Percentiles rank a stretch among this genome's conserved stretches.
These are phyloP conservation scores for Trichoderma polysporum DNA, from an alignment of 2,329 filamentous ascomycete species.

Conservation along the genomic window DNA sequence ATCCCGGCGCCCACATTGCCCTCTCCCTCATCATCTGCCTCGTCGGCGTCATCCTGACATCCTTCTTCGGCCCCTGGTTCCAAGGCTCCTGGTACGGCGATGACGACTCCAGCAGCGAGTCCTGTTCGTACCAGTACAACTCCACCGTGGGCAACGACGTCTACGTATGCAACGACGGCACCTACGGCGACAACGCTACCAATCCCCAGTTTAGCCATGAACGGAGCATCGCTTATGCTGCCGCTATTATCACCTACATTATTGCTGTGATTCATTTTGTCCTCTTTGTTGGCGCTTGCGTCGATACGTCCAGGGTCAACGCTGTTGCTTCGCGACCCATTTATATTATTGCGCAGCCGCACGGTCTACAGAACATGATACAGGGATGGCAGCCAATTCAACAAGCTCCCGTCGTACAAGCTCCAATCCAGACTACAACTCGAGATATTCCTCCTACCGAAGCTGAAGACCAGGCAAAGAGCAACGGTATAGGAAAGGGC, in stretches of 20 bases:
- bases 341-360: conserved; percentile 30
- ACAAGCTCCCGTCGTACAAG: neutral
- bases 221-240: conserved; percentile 28
- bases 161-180: neutral
- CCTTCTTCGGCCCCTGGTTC: conserved; percentile 26
- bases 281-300: conserved; percentile 43
- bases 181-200: neutral
- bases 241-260: neutral
- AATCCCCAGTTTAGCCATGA: neutral
- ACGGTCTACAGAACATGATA: conserved; percentile 23
- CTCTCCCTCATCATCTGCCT: conserved; percentile 45
- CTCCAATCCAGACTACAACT: neutral
- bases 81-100: conserved; percentile 18
- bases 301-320: conserved; percentile 39
- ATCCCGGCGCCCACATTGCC: conserved; percentile 45
- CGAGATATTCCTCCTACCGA: neutral
- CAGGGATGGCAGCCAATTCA: conserved; percentile 33
- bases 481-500: neutral
- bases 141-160: neutral
- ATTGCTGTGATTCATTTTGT: conserved; percentile 34
- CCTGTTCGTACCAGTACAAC: neutral
- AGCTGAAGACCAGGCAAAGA: neutral
- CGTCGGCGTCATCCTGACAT: conserved; percentile 30
- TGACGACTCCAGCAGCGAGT: neutral
- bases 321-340: conserved; percentile 24